Conservation (phyloP, 441 rosid genomes). For the Hypseocharis bilobata region DNA sequence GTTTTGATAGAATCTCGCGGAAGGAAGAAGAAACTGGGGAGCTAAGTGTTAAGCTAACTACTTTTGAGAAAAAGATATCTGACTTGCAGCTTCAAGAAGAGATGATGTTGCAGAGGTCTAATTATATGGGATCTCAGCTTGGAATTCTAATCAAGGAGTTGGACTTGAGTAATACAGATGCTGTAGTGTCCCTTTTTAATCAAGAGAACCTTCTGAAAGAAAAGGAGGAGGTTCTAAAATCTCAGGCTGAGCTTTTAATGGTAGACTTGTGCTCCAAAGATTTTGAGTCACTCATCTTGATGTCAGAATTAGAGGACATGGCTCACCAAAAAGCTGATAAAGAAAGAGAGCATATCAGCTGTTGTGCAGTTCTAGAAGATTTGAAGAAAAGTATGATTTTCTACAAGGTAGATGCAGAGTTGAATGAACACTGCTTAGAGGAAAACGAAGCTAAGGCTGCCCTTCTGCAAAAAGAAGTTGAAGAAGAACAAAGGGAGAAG, state of each 20-base stretch:
- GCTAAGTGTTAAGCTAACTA: conserved; percentile 48
- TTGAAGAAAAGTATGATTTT: conserved; percentile 43
- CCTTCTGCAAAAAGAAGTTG: conserved; percentile 27
- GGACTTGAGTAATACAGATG: conserved; percentile 46
- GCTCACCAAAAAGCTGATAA: conserved; percentile 30
- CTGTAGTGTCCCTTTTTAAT: conserved; percentile 45
- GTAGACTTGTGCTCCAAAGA: conserved; percentile 56
- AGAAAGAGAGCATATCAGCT: conserved; percentile 30
- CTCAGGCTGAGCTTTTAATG: conserved; percentile 48
- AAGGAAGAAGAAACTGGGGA: conserved; percentile 75
- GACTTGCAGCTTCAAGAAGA: conserved; percentile 81
- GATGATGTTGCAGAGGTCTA: conserved; percentile 77
- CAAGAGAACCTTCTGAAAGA: conserved; percentile 52
- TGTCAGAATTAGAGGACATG: conserved; percentile 42
- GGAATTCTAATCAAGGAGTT: conserved; percentile 65
- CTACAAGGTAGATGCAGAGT: conserved; percentile 44
- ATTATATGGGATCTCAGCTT: conserved; percentile 74
- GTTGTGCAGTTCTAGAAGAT: conserved; percentile 36
- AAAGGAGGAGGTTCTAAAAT: conserved; percentile 38
- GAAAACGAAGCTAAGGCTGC: conserved; percentile 34
- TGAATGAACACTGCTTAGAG: conserved; percentile 37
- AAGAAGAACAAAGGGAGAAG: conserved; percentile 24
- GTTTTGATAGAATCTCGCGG: conserved; percentile 62
- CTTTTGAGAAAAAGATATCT: conserved; percentile 61
- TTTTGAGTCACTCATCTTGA: conserved; percentile 54